phyloP scores from a whole-genome alignment of 1,284 basidiomycete genomes.

The Rhizoctonia solani region DNA sequence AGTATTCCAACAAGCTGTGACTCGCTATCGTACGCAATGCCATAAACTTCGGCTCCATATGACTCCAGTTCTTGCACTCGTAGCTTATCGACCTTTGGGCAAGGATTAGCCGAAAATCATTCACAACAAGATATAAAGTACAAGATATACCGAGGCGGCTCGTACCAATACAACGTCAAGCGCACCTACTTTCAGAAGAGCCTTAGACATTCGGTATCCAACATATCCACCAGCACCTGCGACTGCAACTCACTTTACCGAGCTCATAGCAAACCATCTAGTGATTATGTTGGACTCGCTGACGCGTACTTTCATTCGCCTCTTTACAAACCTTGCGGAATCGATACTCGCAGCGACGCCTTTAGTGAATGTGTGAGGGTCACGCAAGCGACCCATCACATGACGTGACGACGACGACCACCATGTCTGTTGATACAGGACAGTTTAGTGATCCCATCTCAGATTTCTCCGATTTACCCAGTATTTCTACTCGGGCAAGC shows the following conservation, averaged over 20 bases:
- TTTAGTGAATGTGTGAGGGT: too few species aligned
- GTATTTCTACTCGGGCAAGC: too few species aligned
- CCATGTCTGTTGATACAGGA: too few species aligned
- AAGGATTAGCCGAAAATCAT: background rate
- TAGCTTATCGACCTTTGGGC: background rate
- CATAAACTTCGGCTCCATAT: background rate
- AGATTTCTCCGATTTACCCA: too few species aligned
- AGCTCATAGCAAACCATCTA: background rate
- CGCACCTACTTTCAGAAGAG: background rate
- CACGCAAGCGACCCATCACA: too few species aligned
- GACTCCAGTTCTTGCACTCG: conserved; percentile 11
- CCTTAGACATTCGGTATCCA: conserved; percentile 5
- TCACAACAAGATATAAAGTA: background rate
- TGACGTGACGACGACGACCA: too few species aligned
- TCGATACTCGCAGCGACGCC: too few species aligned
- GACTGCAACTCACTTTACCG: conserved; percentile 13
- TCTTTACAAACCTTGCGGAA: too few species aligned
- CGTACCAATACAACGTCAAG: conserved; percentile 18
- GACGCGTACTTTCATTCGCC: too few species aligned
- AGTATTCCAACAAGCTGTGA: background rate
- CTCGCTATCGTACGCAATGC: conserved; percentile 8
- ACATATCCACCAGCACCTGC: conserved; percentile 18
- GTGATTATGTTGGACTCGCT: too few species aligned
- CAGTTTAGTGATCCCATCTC: too few species aligned
- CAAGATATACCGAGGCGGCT: conserved; percentile 1